Evolutionary conservation across 495 filamentous ascomycete species (phyloP).

Genomic region (Neurospora cerealis): DNA sequence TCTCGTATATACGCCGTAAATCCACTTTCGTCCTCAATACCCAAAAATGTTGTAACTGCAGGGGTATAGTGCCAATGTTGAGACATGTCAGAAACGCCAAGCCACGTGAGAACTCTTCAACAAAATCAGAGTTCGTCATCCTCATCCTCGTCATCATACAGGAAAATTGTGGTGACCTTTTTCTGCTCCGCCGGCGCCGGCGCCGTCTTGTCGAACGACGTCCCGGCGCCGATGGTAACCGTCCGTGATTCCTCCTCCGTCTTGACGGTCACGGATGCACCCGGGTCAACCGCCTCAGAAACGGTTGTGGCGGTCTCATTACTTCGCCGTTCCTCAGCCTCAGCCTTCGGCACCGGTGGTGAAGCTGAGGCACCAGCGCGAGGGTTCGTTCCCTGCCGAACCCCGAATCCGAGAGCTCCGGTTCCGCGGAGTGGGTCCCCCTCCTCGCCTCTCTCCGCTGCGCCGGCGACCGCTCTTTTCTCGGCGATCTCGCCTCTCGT

Average conservation of each 20-base stretch:
- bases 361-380: neutral
- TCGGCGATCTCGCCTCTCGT: neutral
- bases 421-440: neutral
- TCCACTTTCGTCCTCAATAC: neutral
- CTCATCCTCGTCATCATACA: slow-evolving; percentile 1
- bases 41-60: neutral
- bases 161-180: neutral
- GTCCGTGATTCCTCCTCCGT: neutral
- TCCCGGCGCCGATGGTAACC: neutral
- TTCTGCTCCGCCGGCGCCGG: neutral
- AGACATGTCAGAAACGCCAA: neutral
- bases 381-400: neutral
- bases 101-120: neutral
- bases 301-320: neutral
- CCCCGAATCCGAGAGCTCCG: neutral
- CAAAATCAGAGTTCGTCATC: slow-evolving; percentile 12
- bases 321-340: neutral
- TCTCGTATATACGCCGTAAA: neutral
- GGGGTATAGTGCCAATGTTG: neutral
- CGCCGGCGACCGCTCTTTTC: neutral
- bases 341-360: neutral
- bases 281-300: neutral
- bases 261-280: neutral
- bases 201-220: neutral
- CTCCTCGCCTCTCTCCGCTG: neutral